phyloP scores from a whole-genome alignment of 2,329 filamentous ascomycete genomes.

The Epichloe coenophiala region DNA sequence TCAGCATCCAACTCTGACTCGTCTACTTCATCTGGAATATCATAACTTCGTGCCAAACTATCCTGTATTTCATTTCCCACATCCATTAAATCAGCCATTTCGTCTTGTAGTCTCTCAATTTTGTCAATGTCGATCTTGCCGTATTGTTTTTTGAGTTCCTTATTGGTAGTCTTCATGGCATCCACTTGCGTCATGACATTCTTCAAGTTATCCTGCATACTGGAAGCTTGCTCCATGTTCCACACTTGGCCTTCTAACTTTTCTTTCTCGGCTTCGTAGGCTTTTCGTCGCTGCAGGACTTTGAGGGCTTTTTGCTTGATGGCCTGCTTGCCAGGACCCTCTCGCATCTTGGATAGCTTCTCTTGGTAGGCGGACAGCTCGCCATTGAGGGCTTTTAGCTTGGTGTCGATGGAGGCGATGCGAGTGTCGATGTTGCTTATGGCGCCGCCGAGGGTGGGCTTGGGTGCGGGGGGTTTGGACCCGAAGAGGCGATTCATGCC shows the following conservation, averaged over 20 bases:
- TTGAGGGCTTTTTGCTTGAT: slow-evolving; percentile 92
- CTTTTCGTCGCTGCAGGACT: slow-evolving; percentile 81
- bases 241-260: slow-evolving; percentile 89
- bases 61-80: slow-evolving; percentile 98
- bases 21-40: slow-evolving; percentile 92
- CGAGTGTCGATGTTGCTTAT: slow-evolving; percentile 77
- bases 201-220: slow-evolving; percentile 97
- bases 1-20: slow-evolving; percentile 94
- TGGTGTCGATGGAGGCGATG: slow-evolving; percentile 81
- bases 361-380: slow-evolving; percentile 81
- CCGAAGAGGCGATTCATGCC: slow-evolving; percentile 95
- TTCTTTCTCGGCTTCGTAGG: slow-evolving; percentile 87
- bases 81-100: slow-evolving; percentile 97
- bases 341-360: slow-evolving; percentile 83
- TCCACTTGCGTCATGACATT: slow-evolving; percentile 98
- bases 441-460: slow-evolving; percentile 73
- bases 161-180: slow-evolving; percentile 93
- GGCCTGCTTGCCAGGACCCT: slow-evolving; percentile 83
- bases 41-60: slow-evolving; percentile 79
- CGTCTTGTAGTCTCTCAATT: slow-evolving; percentile 94
- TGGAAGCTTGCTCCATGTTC: slow-evolving; percentile 98
- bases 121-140: slow-evolving; percentile 95
- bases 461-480: slow-evolving; percentile 73
- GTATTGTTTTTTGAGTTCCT: slow-evolving; percentile 84
- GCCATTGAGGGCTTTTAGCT: slow-evolving; percentile 81